Evolutionary conservation across 495 filamentous ascomycete species (phyloP), one percentile per base, ranked within the genome.

Genomic region (Venustampulla echinocandica): DNA sequence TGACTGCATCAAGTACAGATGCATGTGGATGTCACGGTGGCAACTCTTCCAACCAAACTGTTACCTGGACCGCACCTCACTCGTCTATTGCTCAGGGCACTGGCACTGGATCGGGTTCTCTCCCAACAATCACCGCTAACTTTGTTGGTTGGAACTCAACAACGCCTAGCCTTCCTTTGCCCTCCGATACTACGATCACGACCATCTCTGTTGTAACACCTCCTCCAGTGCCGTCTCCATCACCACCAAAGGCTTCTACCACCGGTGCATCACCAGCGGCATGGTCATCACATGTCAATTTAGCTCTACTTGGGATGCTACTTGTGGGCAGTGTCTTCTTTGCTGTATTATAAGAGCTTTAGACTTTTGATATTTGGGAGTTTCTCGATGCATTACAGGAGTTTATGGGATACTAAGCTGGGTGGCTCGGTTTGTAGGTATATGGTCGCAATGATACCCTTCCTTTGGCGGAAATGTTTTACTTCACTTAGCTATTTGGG

Each of bases 331-430:
- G 9, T 17, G 15, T 37, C 6, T 37, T 17, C 5, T 10, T 37
- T 17, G 15, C 34, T 37, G 10, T 37, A 6, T 37, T 10, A 17
- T 37, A 15, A 32, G 14, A 19, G 74, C 6, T 78, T 77, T n/a
- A n/a, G n/a, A n/a, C n/a, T n/a, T n/a, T n/a, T n/a, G n/a, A n/a
- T n/a, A n/a, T n/a, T n/a, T n/a, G n/a, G n/a, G n/a, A n/a, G n/a
- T n/a, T n/a, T n/a, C n/a, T n/a, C n/a, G n/a, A n/a, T n/a, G n/a
- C n/a, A n/a, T n/a, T n/a, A n/a, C n/a, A n/a, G n/a, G n/a, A n/a
- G n/a, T n/a, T n/a, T n/a, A n/a, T n/a, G n/a, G n/a, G n/a, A n/a
- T n/a, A n/a, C n/a, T n/a, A n/a, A n/a, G n/a, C n/a, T n/a, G n/a
- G n/a, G n/a, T n/a, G n/a, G n/a, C n/a, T n/a, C n/a, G n/a, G n/a